These are phyloP conservation scores for Synchytrium microbalum DNA, from an alignment of 371 early-diverging fungal species.

Conservation along the genomic window DNA sequence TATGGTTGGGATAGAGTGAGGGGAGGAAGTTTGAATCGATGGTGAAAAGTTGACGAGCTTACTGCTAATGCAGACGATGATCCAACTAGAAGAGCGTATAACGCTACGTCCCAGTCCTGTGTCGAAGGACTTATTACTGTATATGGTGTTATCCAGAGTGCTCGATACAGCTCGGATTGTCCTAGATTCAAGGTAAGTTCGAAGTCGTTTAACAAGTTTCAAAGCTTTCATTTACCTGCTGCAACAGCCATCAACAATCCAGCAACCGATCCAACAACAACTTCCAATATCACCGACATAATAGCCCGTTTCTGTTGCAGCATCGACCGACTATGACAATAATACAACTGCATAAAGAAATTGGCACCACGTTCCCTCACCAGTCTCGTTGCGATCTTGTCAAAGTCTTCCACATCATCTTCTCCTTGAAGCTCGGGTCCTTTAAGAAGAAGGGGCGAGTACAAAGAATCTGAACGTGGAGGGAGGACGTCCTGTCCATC, in stretches of 20 bases:
- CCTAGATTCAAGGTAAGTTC: no score
- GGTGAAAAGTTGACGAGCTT: no score
- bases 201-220: no score
- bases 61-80: slow-evolving; percentile 6
- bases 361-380: slow-evolving; percentile 9
- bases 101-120: slow-evolving; percentile 21
- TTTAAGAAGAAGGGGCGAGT: no score
- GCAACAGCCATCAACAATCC: slow-evolving; percentile 9
- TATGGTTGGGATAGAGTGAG: no score
- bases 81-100: slow-evolving; percentile 30
- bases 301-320: slow-evolving; percentile 3
- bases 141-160: neutral
- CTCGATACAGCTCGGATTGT: slow-evolving; percentile 15
- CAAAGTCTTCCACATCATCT: neutral
- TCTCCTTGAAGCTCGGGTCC: no score
- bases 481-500: neutral
- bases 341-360: slow-evolving; percentile 1
- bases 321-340: slow-evolving; percentile 7
- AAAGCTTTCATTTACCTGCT: slow-evolving; percentile 10
- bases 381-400: neutral
- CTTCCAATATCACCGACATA: neutral
- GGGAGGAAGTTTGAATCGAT: no score
- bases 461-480: neutral
- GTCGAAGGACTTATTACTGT: slow-evolving; percentile 14
- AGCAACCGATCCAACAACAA: slow-evolving; percentile 6